Base-by-base conservation (phyloP, 2,329 filamentous ascomycete species). In the Penicillium sp. region DNA sequence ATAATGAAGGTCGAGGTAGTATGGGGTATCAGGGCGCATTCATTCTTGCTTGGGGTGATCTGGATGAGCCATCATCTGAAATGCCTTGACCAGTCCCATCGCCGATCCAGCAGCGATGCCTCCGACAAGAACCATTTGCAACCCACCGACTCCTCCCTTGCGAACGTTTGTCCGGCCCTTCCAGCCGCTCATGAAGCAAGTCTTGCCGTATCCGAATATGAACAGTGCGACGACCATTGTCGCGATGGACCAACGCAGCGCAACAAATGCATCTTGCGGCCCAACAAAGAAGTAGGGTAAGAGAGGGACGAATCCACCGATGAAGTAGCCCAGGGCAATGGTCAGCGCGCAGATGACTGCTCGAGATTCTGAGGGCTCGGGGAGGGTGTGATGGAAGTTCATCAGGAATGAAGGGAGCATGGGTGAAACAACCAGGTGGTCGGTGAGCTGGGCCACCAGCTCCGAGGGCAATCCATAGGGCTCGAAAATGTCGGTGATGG, bases 231-330 rank as follows among this genome's bases (percentile, higher is more conserved):
- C 54, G 1, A 67, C 70, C 56, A 78, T 79, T 13, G 78, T 73
- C n/a, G 70, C 74, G 45, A 80, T 77, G n/a, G 75, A 78, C 59
- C 71, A 72, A 52, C 72, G 73, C 38, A 85, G 58, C 79, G 92
- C 54, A 86, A 95, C 67, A 90, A 92, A 76, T 77, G 87, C 54
- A 89, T 96, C 69, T 85, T 91, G 39, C 76, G 83, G 58, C 80
- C 89, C 48, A 81, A 95, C 56, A 84, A 72, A 72, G 54, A 81
- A 80, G 60, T 81, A 81, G 0, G 78, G 78, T 0, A 79, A 66
- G 56, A 81, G 70, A 6, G 78, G 78, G 12, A 76, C 66, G 38
- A 76, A 72, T 1, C 73, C 73, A 45, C 73, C 70, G 50, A 72
- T 62, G 47, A 72, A 72, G 55, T 72, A 72, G 8, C 68, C 68